Conservation (phyloP, 179 eudicot species). For the Drosera spatulata region DNA sequence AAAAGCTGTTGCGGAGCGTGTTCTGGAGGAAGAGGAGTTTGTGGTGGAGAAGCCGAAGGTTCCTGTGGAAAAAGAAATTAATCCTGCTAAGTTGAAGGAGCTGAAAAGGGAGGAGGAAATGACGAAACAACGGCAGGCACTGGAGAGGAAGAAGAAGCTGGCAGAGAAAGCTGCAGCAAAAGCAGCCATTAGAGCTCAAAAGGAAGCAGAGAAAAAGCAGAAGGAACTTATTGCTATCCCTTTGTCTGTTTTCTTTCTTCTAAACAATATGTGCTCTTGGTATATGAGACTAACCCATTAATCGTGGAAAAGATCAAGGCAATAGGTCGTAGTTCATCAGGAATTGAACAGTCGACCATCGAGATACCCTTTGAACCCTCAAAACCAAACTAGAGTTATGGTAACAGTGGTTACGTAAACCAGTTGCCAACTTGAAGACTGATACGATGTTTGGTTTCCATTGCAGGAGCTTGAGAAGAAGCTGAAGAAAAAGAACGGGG, state of each 20-base stretch:
- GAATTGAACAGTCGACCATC: too few species aligned
- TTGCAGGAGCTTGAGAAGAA: slow-evolving; percentile 69
- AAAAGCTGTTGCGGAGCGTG: slow-evolving; percentile 14
- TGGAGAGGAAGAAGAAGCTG: slow-evolving; percentile 87
- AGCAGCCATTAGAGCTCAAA: slow-evolving; percentile 77
- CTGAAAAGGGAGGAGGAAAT: slow-evolving; percentile 68
- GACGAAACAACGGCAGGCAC: slow-evolving; percentile 65
- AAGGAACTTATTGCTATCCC: slow-evolving; percentile 31
- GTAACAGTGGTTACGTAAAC: too few species aligned
- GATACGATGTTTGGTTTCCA: neutral
- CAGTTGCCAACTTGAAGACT: neutral
- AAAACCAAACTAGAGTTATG: too few species aligned
- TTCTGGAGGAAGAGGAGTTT: slow-evolving; percentile 26
- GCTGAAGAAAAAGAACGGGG: slow-evolving; percentile 48
- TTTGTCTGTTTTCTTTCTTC: neutral
- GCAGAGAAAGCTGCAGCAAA: slow-evolving; percentile 86
- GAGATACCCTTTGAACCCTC: too few species aligned
- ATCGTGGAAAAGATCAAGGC: too few species aligned
- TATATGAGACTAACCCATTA: too few species aligned
- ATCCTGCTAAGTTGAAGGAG: slow-evolving; percentile 63
- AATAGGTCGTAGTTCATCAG: too few species aligned
- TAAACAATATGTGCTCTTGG: neutral
- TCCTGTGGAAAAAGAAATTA: slow-evolving; percentile 24
- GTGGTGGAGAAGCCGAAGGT: slow-evolving; percentile 34
- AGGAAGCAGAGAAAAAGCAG: slow-evolving; percentile 90